Percentiles rank a stretch among this genome's conserved stretches.
Conservation (phyloP, 2,329 filamentous ascomycete genomes). For the Epichloe hybrida region DNA sequence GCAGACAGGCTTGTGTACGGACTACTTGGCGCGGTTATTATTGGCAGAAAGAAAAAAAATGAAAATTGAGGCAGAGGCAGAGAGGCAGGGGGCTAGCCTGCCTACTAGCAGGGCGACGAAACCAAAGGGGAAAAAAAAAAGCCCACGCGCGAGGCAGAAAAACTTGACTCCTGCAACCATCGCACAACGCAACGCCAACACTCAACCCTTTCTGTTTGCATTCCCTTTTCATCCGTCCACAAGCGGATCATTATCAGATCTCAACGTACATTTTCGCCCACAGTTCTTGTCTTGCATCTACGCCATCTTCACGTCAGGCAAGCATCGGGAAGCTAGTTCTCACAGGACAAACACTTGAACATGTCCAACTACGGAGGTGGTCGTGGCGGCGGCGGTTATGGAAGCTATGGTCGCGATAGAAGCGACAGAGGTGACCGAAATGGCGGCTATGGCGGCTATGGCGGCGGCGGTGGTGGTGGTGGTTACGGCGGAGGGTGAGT, state of each 20-base stretch:
- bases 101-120: background rate
- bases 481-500: conserved; percentile 27
- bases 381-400: conserved; percentile 19
- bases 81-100: conserved; percentile 6
- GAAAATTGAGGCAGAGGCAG: conserved; percentile 6
- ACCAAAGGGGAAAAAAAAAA: conserved; percentile 10
- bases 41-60: background rate
- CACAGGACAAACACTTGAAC: conserved; percentile 9
- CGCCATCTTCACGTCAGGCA: background rate
- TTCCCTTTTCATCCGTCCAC: conserved; percentile 14
- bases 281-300: background rate
- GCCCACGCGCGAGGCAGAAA: conserved; percentile 4
- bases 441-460: conserved; percentile 22
- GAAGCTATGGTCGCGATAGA: conserved; percentile 29
- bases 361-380: conserved; percentile 35
- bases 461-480: conserved; percentile 20
- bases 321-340: background rate
- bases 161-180: conserved; percentile 14
- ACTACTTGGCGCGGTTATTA: conserved; percentile 7
- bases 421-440: conserved; percentile 32
- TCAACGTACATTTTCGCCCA: background rate
- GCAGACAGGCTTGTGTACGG: too few relatives aligned
- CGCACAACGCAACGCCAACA: conserved; percentile 5
- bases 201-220: conserved; percentile 10
- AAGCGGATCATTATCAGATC: conserved; percentile 6